These are phyloP conservation scores for Coemansia sp. DNA, from an alignment of 192 early-diverging fungal genomes.

Conservation along the genomic window DNA sequence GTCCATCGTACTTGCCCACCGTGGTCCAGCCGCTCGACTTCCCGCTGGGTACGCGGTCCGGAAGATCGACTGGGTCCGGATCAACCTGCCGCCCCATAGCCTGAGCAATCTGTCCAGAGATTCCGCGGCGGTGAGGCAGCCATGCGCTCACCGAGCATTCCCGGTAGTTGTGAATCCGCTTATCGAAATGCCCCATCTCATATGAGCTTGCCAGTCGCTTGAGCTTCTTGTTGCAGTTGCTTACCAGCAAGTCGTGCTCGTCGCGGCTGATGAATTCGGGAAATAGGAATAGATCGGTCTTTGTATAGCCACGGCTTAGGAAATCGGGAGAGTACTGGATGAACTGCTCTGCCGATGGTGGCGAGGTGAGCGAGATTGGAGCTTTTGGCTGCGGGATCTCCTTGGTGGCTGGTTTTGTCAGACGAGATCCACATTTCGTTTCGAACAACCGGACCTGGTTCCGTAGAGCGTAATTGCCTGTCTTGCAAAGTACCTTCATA, in stretches of 20 bases:
- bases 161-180: constrained; percentile 68
- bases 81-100: constrained; percentile 24
- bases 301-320: constrained; percentile 14
- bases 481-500: too few relatives aligned
- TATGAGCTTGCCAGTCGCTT: constrained; percentile 57
- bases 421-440: constrained; percentile 11
- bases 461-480: too few relatives aligned
- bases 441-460: constrained; percentile 10
- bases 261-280: constrained; percentile 40
- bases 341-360: constrained; percentile 12
- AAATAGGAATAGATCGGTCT: constrained; percentile 33
- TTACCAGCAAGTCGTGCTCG: constrained; percentile 49
- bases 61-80: constrained; percentile 34
- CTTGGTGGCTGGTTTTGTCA: constrained; percentile 16
- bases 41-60: constrained; percentile 22
- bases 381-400: constrained; percentile 29
- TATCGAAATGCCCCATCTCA: constrained; percentile 74
- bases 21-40: constrained; percentile 47
- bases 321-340: constrained; percentile 33
- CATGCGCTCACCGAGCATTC: constrained; percentile 70
- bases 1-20: constrained; percentile 47
- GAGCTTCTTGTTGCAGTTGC: constrained; percentile 53
- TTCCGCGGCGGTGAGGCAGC: constrained; percentile 35
- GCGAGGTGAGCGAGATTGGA: constrained; percentile 19
- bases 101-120: constrained; percentile 29